phyloP scores from a whole-genome alignment of 768 basidiomycete genomes.

The Lactarius psammicola region DNA sequence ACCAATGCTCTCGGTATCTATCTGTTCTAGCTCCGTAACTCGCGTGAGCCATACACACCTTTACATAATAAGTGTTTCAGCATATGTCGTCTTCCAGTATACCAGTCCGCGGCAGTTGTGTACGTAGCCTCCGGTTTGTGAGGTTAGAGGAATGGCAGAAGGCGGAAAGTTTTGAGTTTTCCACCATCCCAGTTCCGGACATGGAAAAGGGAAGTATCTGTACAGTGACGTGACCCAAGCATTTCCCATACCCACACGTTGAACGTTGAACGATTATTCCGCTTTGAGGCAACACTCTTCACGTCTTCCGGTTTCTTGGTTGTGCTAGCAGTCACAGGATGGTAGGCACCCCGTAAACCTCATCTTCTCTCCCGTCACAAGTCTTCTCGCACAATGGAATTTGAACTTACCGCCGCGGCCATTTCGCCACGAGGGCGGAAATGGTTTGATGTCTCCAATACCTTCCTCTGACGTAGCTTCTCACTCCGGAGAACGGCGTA shows the following conservation, averaged over 20 bases:
- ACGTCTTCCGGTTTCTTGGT: background rate
- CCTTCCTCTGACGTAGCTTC: background rate
- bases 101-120: background rate
- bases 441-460: background rate
- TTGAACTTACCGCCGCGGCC: background rate
- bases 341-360: background rate
- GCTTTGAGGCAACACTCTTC: background rate
- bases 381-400: background rate
- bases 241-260: background rate
- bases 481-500: background rate
- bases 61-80: slow-evolving; percentile 2
- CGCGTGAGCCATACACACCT: slow-evolving; percentile 1
- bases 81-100: background rate
- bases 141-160: background rate
- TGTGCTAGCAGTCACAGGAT: background rate
- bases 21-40: slow-evolving; percentile 1
- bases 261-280: background rate
- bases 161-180: background rate
- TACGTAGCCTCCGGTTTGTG: background rate
- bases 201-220: background rate
- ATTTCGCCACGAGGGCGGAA: background rate
- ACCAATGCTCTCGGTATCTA: slow-evolving; percentile 2
- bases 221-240: no score
- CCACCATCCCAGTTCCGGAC: background rate
- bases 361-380: background rate